Base-by-base conservation (phyloP, 2,329 filamentous ascomycete species). In the Rhinocladiella similis region DNA sequence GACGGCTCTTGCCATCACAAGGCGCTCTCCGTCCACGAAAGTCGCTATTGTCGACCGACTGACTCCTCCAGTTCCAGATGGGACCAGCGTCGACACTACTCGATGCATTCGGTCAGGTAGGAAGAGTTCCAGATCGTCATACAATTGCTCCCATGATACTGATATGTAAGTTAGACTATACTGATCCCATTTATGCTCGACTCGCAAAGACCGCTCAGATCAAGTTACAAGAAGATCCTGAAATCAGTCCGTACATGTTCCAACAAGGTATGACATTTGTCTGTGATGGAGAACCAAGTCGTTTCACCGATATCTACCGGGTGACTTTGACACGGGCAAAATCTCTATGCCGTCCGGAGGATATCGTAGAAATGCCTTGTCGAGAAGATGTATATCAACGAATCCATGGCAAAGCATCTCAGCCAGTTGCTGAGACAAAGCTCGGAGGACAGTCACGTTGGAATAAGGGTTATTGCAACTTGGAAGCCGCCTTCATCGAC, bases 1-100 rank as follows among this genome's bases (percentile, higher is more conserved):
- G 7, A 87, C 85, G 18, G 90, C 90, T 50, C 84, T 86, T 62
- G 81, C 56, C 16, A 42, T 69, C 29, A 65, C 58, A 14, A 49
- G 66, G 47, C 56, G 69, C 36, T 66, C 67, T 35, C 68, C 68
- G 43, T 53, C 39, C 3, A 66, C 64, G 3, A 46, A 48, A 22
- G 65, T 72, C 19, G 70, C 67, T 2, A 65, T 72, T 1, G 59
- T 71, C 12, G 70, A 71, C 41, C 64, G 69, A n/a, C 63, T 66
- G 1, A 64, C 69, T 49, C 68, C 69, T n/a, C 70, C 69, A 1
- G 70, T 71, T 1, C 64, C 65, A 47, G 73, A 75, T 55, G 72
- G 72, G 1, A 71, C 70, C 3, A 74, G 72, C 43, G 69, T 71
- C 36, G 73, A 75, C 47, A 73, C 74, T 22, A 74, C 73, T 1